Conservation (phyloP, 2,329 filamentous ascomycete genomes). For the Paraphoma sp. region DNA sequence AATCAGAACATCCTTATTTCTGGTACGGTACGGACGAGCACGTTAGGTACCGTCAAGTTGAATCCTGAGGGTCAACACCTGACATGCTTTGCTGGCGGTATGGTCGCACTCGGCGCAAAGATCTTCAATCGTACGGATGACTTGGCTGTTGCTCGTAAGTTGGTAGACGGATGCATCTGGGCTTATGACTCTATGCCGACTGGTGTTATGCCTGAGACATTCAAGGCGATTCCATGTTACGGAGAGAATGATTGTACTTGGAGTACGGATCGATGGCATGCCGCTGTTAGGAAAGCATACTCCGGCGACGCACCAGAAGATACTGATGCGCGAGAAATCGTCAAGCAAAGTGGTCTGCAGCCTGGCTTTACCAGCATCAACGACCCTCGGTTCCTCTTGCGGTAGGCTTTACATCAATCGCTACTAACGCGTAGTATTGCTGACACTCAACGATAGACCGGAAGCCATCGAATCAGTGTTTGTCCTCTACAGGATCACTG, state of each 20-base stretch:
- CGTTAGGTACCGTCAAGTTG: slow-evolving; percentile 52
- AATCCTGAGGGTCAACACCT: slow-evolving; percentile 58
- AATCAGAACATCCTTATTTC: slow-evolving; percentile 76
- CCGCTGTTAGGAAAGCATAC: slow-evolving; percentile 39
- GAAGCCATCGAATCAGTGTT: slow-evolving; percentile 90
- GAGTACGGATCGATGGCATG: slow-evolving; percentile 52
- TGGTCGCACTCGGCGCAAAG: slow-evolving; percentile 60
- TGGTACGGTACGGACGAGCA: slow-evolving; percentile 58
- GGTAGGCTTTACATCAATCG: slow-evolving; percentile 27
- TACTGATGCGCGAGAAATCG: slow-evolving; percentile 32
- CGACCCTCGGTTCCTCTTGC: slow-evolving; percentile 50
- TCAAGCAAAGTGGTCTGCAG: slow-evolving; percentile 50
- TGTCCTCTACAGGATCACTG: slow-evolving; percentile 90
- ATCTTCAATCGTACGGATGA: slow-evolving; percentile 60
- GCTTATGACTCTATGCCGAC: slow-evolving; percentile 57
- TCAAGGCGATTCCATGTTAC: slow-evolving; percentile 52
- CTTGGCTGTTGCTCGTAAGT: slow-evolving; percentile 56
- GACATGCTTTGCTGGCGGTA: slow-evolving; percentile 62
- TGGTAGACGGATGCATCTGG: slow-evolving; percentile 65
- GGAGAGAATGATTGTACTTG: slow-evolving; percentile 51
- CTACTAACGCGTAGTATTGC: neutral
- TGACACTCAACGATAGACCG: slow-evolving; percentile 59
- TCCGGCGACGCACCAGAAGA: slow-evolving; percentile 15
- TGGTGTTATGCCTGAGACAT: slow-evolving; percentile 63
- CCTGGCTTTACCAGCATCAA: slow-evolving; percentile 50